Conservation (phyloP, 257 asterid species). For the Primulina tabacum region DNA sequence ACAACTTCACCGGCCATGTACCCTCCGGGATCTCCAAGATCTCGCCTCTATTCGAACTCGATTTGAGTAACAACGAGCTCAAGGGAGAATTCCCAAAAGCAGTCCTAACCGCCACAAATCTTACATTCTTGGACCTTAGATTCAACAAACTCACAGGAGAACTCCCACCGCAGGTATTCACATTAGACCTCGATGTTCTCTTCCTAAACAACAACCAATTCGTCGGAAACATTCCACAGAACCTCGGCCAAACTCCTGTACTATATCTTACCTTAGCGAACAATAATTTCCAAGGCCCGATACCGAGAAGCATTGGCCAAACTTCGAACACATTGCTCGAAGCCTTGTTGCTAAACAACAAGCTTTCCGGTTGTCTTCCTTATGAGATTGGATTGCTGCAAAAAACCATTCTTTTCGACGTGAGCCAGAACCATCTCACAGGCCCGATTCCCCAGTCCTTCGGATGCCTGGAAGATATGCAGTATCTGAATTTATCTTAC, state of each 20-base stretch:
- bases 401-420: slow-evolving; percentile 40
- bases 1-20: slow-evolving; percentile 36
- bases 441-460: slow-evolving; percentile 66
- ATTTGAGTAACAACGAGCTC: slow-evolving; percentile 61
- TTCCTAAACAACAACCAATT: slow-evolving; percentile 64
- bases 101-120: slow-evolving; percentile 41
- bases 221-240: slow-evolving; percentile 38
- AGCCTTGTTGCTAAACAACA: slow-evolving; percentile 42
- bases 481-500: slow-evolving; percentile 30
- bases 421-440: slow-evolving; percentile 46
- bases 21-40: slow-evolving; percentile 29
- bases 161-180: slow-evolving; percentile 42
- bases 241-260: slow-evolving; percentile 40
- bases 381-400: slow-evolving; percentile 49
- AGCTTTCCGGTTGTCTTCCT: slow-evolving; percentile 62
- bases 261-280: slow-evolving; percentile 54
- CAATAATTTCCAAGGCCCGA: slow-evolving; percentile 46
- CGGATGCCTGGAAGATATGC: slow-evolving; percentile 43
- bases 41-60: slow-evolving; percentile 48
- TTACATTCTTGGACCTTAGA: slow-evolving; percentile 62
- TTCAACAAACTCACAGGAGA: slow-evolving; percentile 44
- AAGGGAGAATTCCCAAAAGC: slow-evolving; percentile 44
- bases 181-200: slow-evolving; percentile 55
- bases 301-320: slow-evolving; percentile 53
- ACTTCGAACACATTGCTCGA: slow-evolving; percentile 33